Evolutionary conservation across 495 filamentous ascomycete species (phyloP).

Genomic region (Neurospora sp.): DNA sequence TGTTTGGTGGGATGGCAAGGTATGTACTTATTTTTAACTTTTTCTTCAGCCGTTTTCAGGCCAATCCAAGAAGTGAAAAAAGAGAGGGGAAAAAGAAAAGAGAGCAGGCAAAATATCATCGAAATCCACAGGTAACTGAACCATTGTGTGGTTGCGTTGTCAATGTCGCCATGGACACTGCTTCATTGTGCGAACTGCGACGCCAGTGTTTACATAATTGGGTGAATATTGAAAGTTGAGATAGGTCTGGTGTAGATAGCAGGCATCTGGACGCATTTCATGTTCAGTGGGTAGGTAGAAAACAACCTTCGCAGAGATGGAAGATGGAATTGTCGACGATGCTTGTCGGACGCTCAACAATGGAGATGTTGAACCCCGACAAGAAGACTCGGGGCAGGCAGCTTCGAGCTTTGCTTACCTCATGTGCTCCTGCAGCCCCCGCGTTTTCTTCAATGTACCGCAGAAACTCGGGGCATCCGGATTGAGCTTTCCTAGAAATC

Average conservation of each 20-base stretch:
- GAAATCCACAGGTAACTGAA: not conserved
- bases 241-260: not conserved
- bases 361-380: not conserved
- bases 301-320: not conserved
- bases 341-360: not conserved
- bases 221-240: not conserved
- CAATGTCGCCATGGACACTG: constrained; percentile 2
- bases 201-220: not conserved
- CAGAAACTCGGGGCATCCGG: too few species aligned
- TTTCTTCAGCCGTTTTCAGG: not conserved
- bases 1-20: not conserved
- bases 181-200: not conserved
- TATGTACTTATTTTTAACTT: not conserved
- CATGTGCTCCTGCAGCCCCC: not conserved
- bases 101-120: not conserved
- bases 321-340: not conserved
- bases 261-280: not conserved
- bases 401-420: not conserved
- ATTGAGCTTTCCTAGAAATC: too few species aligned
- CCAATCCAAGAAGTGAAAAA: not conserved
- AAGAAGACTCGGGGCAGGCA: not conserved
- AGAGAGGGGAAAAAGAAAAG: not conserved
- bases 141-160: not conserved
- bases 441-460: not conserved
- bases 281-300: not conserved